phyloP scores from a whole-genome alignment of 164 flowering plant genomes.

The Umbellularia californica region DNA sequence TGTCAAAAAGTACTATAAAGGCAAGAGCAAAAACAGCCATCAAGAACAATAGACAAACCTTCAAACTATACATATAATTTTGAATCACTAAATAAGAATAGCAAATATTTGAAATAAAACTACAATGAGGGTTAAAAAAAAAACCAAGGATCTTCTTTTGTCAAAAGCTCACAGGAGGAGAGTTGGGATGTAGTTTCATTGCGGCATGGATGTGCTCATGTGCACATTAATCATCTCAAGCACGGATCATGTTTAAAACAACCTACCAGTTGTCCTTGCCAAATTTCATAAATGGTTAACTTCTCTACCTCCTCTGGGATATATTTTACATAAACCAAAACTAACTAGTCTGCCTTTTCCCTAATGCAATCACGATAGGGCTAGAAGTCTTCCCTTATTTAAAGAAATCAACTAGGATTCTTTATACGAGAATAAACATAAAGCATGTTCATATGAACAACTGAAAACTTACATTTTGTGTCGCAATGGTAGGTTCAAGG shows the following conservation, averaged over 20 bases:
- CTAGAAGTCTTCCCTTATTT: background rate
- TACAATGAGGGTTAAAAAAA: no score
- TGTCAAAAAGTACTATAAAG: no score
- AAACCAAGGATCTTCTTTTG: no score
- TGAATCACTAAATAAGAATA: no score
- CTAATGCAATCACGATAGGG: no score
- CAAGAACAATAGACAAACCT: no score
- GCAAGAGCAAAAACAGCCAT: no score
- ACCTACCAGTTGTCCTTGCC: background rate
- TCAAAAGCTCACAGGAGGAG: background rate
- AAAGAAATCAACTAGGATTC: background rate
- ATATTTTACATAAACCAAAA: background rate
- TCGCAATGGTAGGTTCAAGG: constrained; percentile 92
- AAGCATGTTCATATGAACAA: background rate
- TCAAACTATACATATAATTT: no score
- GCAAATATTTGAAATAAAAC: no score
- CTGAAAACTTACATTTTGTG: constrained; percentile 45
- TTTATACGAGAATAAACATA: background rate
- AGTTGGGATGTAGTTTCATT: background rate
- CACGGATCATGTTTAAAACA: background rate
- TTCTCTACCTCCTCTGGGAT: background rate
- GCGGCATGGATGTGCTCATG: background rate
- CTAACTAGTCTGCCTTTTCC: background rate
- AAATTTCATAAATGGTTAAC: background rate
- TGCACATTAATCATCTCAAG: background rate